Evolutionary conservation across 768 basidiomycete genomes (phyloP).

Genomic region (Hygrophorus russula): DNA sequence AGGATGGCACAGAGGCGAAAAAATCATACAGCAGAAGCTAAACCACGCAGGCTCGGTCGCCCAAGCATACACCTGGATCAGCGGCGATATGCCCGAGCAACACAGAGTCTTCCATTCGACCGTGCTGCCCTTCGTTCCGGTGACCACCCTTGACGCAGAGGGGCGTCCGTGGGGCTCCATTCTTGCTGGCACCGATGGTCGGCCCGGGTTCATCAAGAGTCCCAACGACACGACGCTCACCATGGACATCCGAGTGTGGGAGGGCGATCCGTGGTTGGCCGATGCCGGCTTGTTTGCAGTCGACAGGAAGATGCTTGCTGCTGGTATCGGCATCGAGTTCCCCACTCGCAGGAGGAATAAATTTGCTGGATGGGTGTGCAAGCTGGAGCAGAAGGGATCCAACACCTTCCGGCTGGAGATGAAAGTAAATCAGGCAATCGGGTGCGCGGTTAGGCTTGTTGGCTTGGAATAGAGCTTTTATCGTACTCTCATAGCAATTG

Average conservation of each 20-base stretch:
- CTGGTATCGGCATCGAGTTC: constrained; percentile 52
- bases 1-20: constrained; percentile 19
- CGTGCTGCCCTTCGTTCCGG: constrained; percentile 18
- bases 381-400: constrained; percentile 16
- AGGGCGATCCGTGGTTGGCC: constrained; percentile 36
- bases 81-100: constrained; percentile 16
- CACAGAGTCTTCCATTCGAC: constrained; percentile 21
- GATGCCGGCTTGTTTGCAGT: constrained; percentile 17
- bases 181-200: constrained; percentile 16
- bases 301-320: constrained; percentile 25
- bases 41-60: constrained; percentile 14
- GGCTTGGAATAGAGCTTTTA: background rate
- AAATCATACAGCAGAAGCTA: constrained; percentile 15
- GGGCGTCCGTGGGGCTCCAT: constrained; percentile 23
- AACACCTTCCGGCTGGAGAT: constrained; percentile 25
- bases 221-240: constrained; percentile 12
- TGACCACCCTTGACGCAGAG: constrained; percentile 19
- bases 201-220: constrained; percentile 17
- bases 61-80: constrained; percentile 13
- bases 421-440: constrained; percentile 43
- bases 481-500: constrained; percentile 36
- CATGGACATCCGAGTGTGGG: constrained; percentile 17
- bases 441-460: constrained; percentile 25
- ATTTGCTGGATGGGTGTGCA: constrained; percentile 38
- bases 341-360: constrained; percentile 50